phyloP scores from a whole-genome alignment of 2,329 filamentous ascomycete genomes.

The Tolypocladium paradoxum region DNA sequence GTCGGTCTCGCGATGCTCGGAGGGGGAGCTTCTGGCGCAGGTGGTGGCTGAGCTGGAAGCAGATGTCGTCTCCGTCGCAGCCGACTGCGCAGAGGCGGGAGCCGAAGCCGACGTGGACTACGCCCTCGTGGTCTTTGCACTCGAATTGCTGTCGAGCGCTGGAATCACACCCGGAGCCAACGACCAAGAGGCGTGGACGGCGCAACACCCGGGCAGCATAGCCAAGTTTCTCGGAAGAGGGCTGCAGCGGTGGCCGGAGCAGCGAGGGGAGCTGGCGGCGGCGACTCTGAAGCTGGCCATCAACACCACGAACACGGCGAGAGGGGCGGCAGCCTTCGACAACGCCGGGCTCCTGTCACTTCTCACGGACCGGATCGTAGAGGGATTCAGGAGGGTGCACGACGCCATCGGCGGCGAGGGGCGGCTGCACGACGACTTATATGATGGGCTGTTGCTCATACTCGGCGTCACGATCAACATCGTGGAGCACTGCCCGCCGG shows the following conservation, averaged over 20 bases:
- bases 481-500: slow-evolving; percentile 61
- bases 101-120: slow-evolving; percentile 23
- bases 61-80: slow-evolving; percentile 14
- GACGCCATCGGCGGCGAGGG: slow-evolving; percentile 36
- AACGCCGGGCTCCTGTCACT: slow-evolving; percentile 41
- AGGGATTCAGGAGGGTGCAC: slow-evolving; percentile 37
- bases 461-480: slow-evolving; percentile 82
- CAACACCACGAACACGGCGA: slow-evolving; percentile 77
- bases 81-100: slow-evolving; percentile 8
- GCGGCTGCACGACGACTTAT: slow-evolving; percentile 35
- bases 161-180: slow-evolving; percentile 10
- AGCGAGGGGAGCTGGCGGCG: slow-evolving; percentile 15
- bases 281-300: slow-evolving; percentile 51
- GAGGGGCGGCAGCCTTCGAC: slow-evolving; percentile 59
- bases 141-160: slow-evolving; percentile 23
- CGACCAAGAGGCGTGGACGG: slow-evolving; percentile 11
- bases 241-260: slow-evolving; percentile 19
- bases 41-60: slow-evolving; percentile 17
- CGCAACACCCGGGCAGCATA: slow-evolving; percentile 16
- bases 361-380: slow-evolving; percentile 39
- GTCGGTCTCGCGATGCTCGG: slow-evolving; percentile 16
- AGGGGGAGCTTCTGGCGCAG: slow-evolving; percentile 15
- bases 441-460: slow-evolving; percentile 67
- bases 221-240: slow-evolving; percentile 17
- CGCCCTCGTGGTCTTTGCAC: slow-evolving; percentile 29